phyloP scores from a whole-genome alignment of 139 green algal genomes.

The Chlorella sp. region DNA sequence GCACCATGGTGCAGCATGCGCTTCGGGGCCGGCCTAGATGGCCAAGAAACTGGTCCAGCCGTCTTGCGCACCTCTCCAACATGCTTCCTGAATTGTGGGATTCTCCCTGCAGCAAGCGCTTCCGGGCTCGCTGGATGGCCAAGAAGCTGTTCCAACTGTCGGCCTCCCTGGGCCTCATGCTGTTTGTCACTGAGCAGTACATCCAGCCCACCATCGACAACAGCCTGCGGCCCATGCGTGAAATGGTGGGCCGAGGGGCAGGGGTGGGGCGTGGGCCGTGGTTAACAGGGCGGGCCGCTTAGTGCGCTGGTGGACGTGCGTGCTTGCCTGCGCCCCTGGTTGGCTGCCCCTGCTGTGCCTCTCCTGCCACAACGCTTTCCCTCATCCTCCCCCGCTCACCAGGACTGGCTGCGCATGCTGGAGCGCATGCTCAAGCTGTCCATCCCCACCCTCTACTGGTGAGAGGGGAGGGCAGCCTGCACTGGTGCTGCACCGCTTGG shows the following conservation, averaged over 20 bases:
- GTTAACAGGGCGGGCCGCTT: too few relatives aligned
- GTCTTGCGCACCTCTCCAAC: too few relatives aligned
- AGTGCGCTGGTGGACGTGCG: too few relatives aligned
- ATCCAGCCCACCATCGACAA: conserved; percentile 86
- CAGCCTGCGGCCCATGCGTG: conserved; percentile 64
- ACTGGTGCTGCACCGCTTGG: too few relatives aligned
- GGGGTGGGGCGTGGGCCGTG: not conserved
- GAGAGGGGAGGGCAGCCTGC: too few relatives aligned
- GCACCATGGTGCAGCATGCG: too few relatives aligned
- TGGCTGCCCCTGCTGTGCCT: not conserved
- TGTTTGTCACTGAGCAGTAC: conserved; percentile 88
- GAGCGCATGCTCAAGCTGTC: conserved; percentile 94
- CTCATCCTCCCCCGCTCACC: not conserved
- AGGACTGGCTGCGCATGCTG: conserved; percentile 58
- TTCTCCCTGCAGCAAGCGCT: conserved; percentile 22
- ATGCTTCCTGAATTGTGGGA: too few relatives aligned
- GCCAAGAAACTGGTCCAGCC: too few relatives aligned
- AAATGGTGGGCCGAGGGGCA: conserved; percentile 52
- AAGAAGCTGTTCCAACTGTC: conserved; percentile 14
- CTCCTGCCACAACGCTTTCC: not conserved
- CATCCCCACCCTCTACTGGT: conserved; percentile 89
- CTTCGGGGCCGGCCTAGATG: too few relatives aligned
- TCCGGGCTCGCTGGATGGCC: conserved; percentile 22
- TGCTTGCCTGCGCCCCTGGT: too few relatives aligned
- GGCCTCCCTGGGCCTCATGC: conserved; percentile 51